Evolutionary conservation across 345 rosid species (phyloP).

Genomic region (Euphorbia lathyris): DNA sequence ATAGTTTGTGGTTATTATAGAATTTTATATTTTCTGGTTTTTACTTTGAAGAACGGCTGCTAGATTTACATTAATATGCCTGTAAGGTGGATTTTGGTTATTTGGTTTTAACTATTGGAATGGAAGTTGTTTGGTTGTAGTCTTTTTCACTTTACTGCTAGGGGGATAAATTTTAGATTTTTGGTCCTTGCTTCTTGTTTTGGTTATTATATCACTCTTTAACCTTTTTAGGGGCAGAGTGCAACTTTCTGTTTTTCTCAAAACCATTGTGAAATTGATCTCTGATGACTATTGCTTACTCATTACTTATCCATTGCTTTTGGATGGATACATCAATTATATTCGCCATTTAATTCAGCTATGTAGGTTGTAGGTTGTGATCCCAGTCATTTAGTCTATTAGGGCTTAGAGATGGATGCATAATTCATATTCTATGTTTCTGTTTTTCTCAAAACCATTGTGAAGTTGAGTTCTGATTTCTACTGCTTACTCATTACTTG

Average conservation of each 20-base stretch:
- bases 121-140: background rate
- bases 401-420: background rate
- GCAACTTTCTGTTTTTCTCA: background rate
- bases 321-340: background rate
- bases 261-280: background rate
- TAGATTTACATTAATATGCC: background rate
- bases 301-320: background rate
- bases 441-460: no score
- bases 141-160: background rate
- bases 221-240: background rate
- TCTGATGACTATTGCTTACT: background rate
- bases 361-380: background rate
- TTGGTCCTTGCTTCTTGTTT: background rate
- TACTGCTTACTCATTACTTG: no score
- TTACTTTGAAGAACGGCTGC: background rate
- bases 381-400: background rate
- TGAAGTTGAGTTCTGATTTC: no score
- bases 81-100: background rate
- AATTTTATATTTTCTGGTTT: background rate
- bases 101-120: background rate
- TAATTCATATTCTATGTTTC: no score
- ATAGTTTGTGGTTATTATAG: background rate
- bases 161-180: background rate
- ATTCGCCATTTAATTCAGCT: background rate
- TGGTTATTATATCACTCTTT: background rate